phyloP scores from a whole-genome alignment of 306 rosid species.

The Medicago lupulina region DNA sequence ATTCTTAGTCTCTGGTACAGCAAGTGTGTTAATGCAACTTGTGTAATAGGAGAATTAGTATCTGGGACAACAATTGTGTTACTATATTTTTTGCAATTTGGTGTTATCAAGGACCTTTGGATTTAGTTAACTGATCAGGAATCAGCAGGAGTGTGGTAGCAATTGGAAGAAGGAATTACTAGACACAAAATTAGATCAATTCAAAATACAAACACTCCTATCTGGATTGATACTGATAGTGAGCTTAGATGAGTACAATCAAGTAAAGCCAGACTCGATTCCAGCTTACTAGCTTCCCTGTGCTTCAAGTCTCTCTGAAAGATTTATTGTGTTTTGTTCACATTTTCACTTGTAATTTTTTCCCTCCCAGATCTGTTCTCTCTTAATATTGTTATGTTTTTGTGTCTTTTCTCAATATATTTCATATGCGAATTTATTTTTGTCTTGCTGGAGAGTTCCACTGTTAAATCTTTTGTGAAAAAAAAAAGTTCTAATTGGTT shows the following conservation, averaged over 20 bases:
- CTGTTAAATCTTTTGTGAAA: slow-evolving; percentile 24
- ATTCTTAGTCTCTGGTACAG: background rate
- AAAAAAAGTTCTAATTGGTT: slow-evolving; percentile 34
- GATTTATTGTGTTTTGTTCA: slow-evolving; percentile 12
- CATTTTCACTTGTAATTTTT: background rate
- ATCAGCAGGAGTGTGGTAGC: slow-evolving; percentile 16
- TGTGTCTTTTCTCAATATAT: background rate
- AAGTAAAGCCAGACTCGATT: slow-evolving; percentile 21
- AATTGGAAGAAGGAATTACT: slow-evolving; percentile 1
- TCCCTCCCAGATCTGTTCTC: background rate
- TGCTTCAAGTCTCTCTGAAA: slow-evolving; percentile 8
- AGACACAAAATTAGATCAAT: slow-evolving; percentile 12
- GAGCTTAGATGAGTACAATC: slow-evolving; percentile 20
- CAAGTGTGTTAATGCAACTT: background rate
- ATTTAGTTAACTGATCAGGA: slow-evolving; percentile 18
- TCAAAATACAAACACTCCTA: slow-evolving; percentile 16
- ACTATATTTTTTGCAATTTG: background rate
- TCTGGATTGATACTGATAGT: background rate
- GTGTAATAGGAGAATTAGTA: slow-evolving; percentile 9
- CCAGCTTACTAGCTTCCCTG: slow-evolving; percentile 25
- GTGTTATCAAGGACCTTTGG: slow-evolving; percentile 23
- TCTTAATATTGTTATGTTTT: background rate
- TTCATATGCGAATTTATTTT: slow-evolving; percentile 16
- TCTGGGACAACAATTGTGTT: background rate
- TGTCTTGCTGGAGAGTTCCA: slow-evolving; percentile 22